These are phyloP conservation scores for Postia placenta DNA, from an alignment of 768 basidiomycete species.

Conservation along the genomic window DNA sequence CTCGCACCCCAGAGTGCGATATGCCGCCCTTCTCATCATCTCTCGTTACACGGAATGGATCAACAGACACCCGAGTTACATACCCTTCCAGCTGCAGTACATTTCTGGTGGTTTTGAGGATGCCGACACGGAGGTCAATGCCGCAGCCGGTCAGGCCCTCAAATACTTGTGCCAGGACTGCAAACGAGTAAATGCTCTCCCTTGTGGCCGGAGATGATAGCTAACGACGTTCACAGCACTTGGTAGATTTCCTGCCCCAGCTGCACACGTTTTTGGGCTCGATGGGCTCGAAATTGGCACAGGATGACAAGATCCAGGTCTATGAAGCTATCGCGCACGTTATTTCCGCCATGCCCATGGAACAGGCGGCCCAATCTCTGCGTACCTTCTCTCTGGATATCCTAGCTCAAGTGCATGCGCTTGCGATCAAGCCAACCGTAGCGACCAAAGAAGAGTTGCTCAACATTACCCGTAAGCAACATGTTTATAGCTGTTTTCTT, in stretches of 20 bases:
- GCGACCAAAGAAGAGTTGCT: conserved; percentile 69
- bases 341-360: conserved; percentile 90
- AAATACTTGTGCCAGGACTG: conserved; percentile 98
- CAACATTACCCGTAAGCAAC: conserved; percentile 55
- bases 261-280: conserved; percentile 84
- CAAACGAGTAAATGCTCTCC: conserved; percentile 52
- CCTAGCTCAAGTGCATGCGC: conserved; percentile 64
- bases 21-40: conserved; percentile 91
- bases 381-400: conserved; percentile 85
- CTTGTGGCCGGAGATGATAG: neutral
- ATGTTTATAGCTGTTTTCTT: too few species aligned
- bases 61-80: conserved; percentile 80
- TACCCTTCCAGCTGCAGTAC: conserved; percentile 81
- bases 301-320: conserved; percentile 87
- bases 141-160: conserved; percentile 93
- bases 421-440: conserved; percentile 46
- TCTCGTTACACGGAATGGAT: conserved; percentile 98
- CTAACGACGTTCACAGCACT: conserved; percentile 46
- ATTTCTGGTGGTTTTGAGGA: conserved; percentile 90
- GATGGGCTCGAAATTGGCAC: conserved; percentile 70
- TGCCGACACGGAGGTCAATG: conserved; percentile 72
- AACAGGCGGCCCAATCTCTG: conserved; percentile 79
- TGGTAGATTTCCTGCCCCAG: conserved; percentile 87
- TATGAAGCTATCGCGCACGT: conserved; percentile 96
- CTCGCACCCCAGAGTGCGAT: conserved; percentile 84